phyloP scores from a whole-genome alignment of 306 rosid genomes.

The barrel medic (Medicago truncatula) region DNA sequence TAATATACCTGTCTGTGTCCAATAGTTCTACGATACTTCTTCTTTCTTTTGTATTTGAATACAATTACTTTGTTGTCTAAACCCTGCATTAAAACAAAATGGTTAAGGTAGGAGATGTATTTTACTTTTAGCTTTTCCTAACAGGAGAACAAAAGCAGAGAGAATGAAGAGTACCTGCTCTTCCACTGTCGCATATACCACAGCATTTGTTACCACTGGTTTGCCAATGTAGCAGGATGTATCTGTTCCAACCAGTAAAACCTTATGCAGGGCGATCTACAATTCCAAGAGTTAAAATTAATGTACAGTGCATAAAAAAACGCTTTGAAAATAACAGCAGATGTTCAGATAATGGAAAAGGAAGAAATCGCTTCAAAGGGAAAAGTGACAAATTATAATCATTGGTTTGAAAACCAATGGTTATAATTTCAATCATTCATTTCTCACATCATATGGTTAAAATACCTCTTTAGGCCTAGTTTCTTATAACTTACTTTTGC shows the following conservation, averaged over 20 bases:
- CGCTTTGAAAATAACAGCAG: neutral
- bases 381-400: neutral
- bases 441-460: no score
- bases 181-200: constrained; percentile 94
- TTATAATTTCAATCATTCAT: neutral
- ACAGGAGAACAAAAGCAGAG: neutral
- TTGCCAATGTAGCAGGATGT: constrained; percentile 78
- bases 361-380: neutral
- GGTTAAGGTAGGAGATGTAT: constrained; percentile 22
- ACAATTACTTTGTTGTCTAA: constrained; percentile 78
- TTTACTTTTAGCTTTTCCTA: neutral
- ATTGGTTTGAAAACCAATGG: no score
- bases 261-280: constrained; percentile 88
- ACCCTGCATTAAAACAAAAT: constrained; percentile 58
- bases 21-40: constrained; percentile 79
- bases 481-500: neutral
- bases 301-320: constrained; percentile 2
- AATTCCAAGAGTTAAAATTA: constrained; percentile 37
- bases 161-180: constrained; percentile 70
- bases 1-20: constrained; percentile 90
- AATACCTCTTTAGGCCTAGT: no score
- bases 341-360: neutral
- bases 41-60: constrained; percentile 92
- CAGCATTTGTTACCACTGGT: constrained; percentile 95
- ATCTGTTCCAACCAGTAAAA: constrained; percentile 91